These are phyloP conservation scores for Ceraceosorus guamensis DNA, from an alignment of 1,284 basidiomycete genomes.

Conservation along the genomic window DNA sequence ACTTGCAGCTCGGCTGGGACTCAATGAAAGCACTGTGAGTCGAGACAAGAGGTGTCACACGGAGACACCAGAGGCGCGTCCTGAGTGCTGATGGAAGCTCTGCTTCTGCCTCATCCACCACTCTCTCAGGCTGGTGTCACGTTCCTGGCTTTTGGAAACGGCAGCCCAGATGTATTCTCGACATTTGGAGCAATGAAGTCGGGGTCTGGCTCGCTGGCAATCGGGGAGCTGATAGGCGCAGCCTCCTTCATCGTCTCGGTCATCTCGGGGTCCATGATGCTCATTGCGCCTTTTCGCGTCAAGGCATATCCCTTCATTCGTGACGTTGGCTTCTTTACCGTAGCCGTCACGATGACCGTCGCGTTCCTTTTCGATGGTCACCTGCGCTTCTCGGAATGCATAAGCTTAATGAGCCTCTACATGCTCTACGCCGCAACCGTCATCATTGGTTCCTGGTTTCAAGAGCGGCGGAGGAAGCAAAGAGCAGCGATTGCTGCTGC, in stretches of 20 bases:
- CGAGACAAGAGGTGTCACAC: too few species aligned
- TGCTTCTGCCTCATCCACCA: background rate
- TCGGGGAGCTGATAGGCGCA: slow-evolving; percentile 90
- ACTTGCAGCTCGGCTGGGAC: slow-evolving; percentile 32
- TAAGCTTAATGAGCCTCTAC: slow-evolving; percentile 68
- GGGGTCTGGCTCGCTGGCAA: slow-evolving; percentile 76
- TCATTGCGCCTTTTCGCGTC: slow-evolving; percentile 86
- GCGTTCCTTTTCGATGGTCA: slow-evolving; percentile 70
- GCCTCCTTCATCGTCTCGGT: slow-evolving; percentile 92
- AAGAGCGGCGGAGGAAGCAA: slow-evolving; percentile 25
- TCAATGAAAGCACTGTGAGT: slow-evolving; percentile 38
- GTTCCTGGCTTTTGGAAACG: slow-evolving; percentile 51
- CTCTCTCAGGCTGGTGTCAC: slow-evolving; percentile 35
- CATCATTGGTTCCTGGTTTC: slow-evolving; percentile 70
- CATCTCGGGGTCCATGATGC: slow-evolving; percentile 87
- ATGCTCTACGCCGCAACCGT: slow-evolving; percentile 70
- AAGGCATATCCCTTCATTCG: slow-evolving; percentile 73
- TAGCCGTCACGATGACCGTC: slow-evolving; percentile 67
- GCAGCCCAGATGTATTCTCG: slow-evolving; percentile 58
- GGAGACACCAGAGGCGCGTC: background rate
- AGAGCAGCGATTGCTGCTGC: slow-evolving; percentile 20
- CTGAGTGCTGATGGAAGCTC: background rate
- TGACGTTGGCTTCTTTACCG: slow-evolving; percentile 85
- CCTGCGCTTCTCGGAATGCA: slow-evolving; percentile 69
- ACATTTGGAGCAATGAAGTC: slow-evolving; percentile 87